Conservation (phyloP, 257 asterid species). For the Solanum gandarillasii region DNA sequence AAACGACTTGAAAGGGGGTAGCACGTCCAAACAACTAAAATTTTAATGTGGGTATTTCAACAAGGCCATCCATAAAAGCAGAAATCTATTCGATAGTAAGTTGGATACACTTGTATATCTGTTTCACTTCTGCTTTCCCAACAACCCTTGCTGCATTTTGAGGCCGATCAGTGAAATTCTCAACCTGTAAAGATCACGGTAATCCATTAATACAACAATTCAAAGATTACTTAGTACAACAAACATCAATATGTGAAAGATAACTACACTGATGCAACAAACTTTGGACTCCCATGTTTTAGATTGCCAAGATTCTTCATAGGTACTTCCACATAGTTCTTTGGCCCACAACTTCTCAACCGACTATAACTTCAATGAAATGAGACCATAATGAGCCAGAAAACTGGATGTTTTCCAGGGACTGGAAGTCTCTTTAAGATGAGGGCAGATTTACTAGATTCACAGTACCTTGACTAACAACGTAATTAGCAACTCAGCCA, state of each 20-base stretch:
- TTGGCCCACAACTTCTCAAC: slow-evolving; percentile 75
- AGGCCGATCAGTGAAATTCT: slow-evolving; percentile 71
- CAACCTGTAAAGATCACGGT: slow-evolving; percentile 42
- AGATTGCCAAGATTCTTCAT: slow-evolving; percentile 64
- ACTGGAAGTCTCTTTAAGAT: no score
- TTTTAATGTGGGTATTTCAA: slow-evolving; percentile 28
- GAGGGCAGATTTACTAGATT: no score
- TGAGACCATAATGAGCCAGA: background rate
- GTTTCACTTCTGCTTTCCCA: slow-evolving; percentile 47
- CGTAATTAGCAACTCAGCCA: no score
- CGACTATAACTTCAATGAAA: slow-evolving; percentile 58
- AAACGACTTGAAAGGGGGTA: no score
- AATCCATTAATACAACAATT: background rate
- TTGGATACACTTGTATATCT: slow-evolving; percentile 55
- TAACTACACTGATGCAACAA: slow-evolving; percentile 55
- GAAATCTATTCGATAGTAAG: slow-evolving; percentile 23
- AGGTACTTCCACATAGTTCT: slow-evolving; percentile 78
- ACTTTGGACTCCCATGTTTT: slow-evolving; percentile 80
- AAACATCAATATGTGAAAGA: background rate
- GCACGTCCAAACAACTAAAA: slow-evolving; percentile 45
- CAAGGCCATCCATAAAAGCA: slow-evolving; percentile 49
- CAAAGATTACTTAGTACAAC: background rate
- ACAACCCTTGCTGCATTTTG: slow-evolving; percentile 88
- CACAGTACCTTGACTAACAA: no score
- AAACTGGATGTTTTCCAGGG: background rate